Conservation (phyloP, 495 filamentous ascomycete genomes). For the Venustampulla echinocandica region DNA sequence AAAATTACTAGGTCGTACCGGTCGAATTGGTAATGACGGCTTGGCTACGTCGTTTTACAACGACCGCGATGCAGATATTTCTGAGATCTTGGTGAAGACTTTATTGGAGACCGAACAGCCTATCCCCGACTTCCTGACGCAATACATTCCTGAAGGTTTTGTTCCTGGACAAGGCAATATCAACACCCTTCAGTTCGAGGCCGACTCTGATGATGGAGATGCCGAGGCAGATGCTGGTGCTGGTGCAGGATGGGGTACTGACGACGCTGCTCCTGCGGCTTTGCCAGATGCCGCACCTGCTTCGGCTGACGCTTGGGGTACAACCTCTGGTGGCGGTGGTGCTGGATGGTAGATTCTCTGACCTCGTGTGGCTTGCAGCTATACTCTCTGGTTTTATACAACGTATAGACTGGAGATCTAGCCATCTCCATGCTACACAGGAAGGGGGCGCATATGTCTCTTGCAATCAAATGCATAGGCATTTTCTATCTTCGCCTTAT, state of each 20-base stretch:
- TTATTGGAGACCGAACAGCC: constrained; percentile 69
- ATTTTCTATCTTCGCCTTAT: no score
- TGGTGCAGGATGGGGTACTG: constrained; percentile 6
- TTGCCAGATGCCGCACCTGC: constrained; percentile 9
- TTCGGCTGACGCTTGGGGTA: constrained; percentile 7
- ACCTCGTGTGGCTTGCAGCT: no score
- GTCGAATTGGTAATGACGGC: constrained; percentile 82
- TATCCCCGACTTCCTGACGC: constrained; percentile 73
- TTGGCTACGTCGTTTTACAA: constrained; percentile 86
- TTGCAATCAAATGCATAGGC: no score
- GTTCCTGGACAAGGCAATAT: constrained; percentile 19
- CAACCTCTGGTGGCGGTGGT: neutral
- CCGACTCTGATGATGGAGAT: constrained; percentile 49
- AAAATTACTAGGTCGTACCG: constrained; percentile 72
- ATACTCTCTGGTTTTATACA: no score
- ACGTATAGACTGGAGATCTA: no score
- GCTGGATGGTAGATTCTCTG: neutral
- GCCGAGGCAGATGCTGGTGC: constrained; percentile 14
- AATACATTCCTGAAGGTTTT: constrained; percentile 47
- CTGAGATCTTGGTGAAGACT: constrained; percentile 60
- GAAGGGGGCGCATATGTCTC: no score
- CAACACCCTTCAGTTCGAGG: constrained; percentile 46
- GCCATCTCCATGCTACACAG: no score
- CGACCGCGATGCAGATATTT: constrained; percentile 58
- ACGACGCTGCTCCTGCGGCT: constrained; percentile 6